phyloP scores from a whole-genome alignment of 345 rosid genomes.

The Melaleuca alternifolia region DNA sequence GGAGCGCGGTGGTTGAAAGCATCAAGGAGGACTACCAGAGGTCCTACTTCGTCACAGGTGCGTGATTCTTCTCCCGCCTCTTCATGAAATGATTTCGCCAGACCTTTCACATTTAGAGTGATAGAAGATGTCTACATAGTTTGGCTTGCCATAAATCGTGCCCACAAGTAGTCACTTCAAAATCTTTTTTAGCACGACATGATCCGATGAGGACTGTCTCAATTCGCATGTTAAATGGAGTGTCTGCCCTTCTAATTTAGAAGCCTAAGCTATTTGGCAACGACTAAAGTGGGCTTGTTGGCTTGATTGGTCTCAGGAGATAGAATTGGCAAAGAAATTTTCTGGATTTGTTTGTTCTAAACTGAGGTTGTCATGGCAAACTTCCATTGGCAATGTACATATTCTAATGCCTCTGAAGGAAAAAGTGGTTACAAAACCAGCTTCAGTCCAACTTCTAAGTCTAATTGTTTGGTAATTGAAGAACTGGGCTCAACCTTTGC shows the following conservation, averaged over 20 bases:
- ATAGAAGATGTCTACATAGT: background rate
- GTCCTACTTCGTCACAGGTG: conserved; percentile 91
- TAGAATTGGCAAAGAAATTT: background rate
- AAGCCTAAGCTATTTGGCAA: background rate
- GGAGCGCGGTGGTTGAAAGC: conserved; percentile 38
- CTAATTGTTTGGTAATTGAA: background rate
- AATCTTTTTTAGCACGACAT: background rate
- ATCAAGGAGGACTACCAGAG: conserved; percentile 64
- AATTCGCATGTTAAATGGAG: background rate
- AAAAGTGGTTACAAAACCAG: background rate
- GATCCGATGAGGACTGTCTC: background rate
- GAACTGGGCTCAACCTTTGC: background rate
- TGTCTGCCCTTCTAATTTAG: background rate
- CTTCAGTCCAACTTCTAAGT: background rate
- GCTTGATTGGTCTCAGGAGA: background rate
- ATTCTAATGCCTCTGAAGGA: background rate
- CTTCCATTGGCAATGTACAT: background rate
- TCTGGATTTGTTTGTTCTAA: background rate
- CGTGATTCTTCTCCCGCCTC: background rate
- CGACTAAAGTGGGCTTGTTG: background rate
- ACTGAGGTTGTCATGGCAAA: background rate
- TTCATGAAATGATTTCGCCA: background rate
- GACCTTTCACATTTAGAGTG: background rate
- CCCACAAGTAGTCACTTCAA: background rate
- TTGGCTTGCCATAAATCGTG: background rate